These are phyloP conservation scores for Thelonectria rubi DNA, from an alignment of 2,329 filamentous ascomycete genomes.

Conservation along the genomic window DNA sequence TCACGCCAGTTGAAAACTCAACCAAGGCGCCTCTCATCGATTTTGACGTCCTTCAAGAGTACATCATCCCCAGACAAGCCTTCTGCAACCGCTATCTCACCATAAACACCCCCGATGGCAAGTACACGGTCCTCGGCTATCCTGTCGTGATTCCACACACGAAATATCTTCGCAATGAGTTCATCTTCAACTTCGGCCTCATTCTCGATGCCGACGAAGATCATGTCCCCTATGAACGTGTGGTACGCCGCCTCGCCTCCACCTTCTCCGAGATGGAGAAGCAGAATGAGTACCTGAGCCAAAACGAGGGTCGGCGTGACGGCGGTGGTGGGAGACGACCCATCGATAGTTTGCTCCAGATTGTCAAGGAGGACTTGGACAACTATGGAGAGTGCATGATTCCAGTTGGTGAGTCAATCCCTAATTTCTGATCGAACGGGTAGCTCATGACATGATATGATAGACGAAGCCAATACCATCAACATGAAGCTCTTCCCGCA, in stretches of 20 bases:
- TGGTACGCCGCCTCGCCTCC: slow-evolving; percentile 85
- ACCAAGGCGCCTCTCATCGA: slow-evolving; percentile 72
- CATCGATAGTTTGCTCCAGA: slow-evolving; percentile 86
- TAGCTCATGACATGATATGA: slow-evolving; percentile 13
- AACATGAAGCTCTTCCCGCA: slow-evolving; percentile 96
- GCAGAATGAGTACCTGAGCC: slow-evolving; percentile 84
- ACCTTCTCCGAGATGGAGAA: slow-evolving; percentile 92
- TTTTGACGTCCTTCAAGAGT: slow-evolving; percentile 87
- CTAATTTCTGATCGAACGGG: background rate
- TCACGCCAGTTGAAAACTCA: slow-evolving; percentile 56
- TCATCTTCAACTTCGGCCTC: slow-evolving; percentile 97
- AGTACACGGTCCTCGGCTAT: slow-evolving; percentile 83
- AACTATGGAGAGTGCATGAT: slow-evolving; percentile 99
- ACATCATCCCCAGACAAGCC: slow-evolving; percentile 93
- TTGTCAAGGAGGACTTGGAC: slow-evolving; percentile 86
- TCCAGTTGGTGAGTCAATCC: slow-evolving; percentile 75
- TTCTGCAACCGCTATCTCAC: slow-evolving; percentile 93
- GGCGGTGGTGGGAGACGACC: slow-evolving; percentile 63
- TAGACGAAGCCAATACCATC: slow-evolving; percentile 91
- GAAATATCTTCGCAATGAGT: slow-evolving; percentile 90
- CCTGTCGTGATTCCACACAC: slow-evolving; percentile 87
- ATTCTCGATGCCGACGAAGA: slow-evolving; percentile 75
- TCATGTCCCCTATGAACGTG: slow-evolving; percentile 81
- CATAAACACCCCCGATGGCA: slow-evolving; percentile 74
- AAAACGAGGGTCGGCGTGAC: slow-evolving; percentile 57